Percentiles rank a stretch among this genome's conserved stretches.
Conservation (phyloP, 192 early-diverging fungal species). For the Coemansia sp. region DNA sequence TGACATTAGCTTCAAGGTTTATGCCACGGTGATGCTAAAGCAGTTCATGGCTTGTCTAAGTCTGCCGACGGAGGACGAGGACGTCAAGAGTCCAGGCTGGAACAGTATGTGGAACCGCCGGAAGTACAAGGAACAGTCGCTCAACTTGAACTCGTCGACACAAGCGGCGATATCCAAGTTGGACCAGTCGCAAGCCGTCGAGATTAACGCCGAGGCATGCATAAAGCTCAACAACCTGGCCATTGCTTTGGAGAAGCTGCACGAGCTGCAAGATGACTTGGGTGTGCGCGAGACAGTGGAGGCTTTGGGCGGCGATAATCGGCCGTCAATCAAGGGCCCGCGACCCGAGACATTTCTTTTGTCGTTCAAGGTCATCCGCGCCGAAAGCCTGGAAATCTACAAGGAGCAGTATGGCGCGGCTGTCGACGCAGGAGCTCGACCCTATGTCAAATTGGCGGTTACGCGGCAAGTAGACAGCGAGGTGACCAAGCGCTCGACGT, state of each 20-base stretch:
- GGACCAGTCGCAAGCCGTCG: conserved; percentile 37
- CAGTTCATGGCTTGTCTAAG: conserved; percentile 41
- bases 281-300: conserved; percentile 35
- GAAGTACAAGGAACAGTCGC: conserved; percentile 53
- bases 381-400: conserved; percentile 66
- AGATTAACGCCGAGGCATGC: conserved; percentile 47
- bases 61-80: conserved; percentile 16
- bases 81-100: conserved; percentile 28
- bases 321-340: conserved; percentile 29
- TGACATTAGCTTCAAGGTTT: conserved; percentile 42
- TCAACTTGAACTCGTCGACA: conserved; percentile 33
- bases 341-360: conserved; percentile 53
- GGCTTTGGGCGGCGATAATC: conserved; percentile 44
- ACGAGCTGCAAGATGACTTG: conserved; percentile 51
- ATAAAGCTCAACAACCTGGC: conserved; percentile 55
- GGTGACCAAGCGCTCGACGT: conserved; percentile 61
- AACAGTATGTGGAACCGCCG: conserved; percentile 52
- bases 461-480: conserved; percentile 41
- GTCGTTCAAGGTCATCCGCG: conserved; percentile 70
- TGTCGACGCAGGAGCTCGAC: conserved; percentile 37
- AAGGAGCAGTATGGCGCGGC: conserved; percentile 58
- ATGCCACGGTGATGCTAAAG: conserved; percentile 49
- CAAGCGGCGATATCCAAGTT: conserved; percentile 41
- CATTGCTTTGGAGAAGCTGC: conserved; percentile 39
- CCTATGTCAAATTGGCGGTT: conserved; percentile 65